phyloP scores from a whole-genome alignment of 345 rosid species.

The Linum lewisii region DNA sequence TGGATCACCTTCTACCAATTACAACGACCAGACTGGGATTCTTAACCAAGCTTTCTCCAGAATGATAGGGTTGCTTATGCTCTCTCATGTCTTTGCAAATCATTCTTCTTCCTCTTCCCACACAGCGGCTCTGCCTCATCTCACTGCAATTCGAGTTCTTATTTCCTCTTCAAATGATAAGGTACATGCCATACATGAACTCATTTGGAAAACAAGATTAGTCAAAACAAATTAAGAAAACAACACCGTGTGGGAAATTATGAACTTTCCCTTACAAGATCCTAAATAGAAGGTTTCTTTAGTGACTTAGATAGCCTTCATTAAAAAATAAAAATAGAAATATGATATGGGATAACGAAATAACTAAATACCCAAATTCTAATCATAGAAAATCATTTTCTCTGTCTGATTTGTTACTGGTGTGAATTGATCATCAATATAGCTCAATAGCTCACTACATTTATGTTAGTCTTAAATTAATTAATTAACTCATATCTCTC shows the following conservation, averaged over 20 bases:
- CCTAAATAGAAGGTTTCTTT: background rate
- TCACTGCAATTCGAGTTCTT: constrained; percentile 34
- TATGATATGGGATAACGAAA: too few relatives aligned
- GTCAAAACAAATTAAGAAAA: too few relatives aligned
- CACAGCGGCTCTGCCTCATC: constrained; percentile 10
- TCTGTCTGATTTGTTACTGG: background rate
- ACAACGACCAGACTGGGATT: constrained; percentile 30
- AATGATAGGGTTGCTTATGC: constrained; percentile 33
- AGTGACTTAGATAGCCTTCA: background rate
- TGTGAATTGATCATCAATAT: background rate
- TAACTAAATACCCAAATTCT: too few relatives aligned
- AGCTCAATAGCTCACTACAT: background rate
- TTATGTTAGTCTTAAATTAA: too few relatives aligned
- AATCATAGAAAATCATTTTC: too few relatives aligned
- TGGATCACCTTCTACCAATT: constrained; percentile 21
- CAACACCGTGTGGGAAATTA: too few relatives aligned
- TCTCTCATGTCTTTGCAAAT: constrained; percentile 28
- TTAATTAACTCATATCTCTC: too few relatives aligned
- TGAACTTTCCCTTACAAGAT: too few relatives aligned
- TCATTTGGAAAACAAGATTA: background rate
- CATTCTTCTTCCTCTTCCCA: constrained; percentile 25
- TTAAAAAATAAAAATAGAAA: too few relatives aligned
- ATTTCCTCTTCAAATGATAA: constrained; percentile 34
- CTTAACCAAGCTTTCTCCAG: constrained; percentile 47
- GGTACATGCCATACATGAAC: constrained; percentile 16